These are phyloP conservation scores for Artemisia annua DNA, from an alignment of 129 eudicot species.

Conservation along the genomic window DNA sequence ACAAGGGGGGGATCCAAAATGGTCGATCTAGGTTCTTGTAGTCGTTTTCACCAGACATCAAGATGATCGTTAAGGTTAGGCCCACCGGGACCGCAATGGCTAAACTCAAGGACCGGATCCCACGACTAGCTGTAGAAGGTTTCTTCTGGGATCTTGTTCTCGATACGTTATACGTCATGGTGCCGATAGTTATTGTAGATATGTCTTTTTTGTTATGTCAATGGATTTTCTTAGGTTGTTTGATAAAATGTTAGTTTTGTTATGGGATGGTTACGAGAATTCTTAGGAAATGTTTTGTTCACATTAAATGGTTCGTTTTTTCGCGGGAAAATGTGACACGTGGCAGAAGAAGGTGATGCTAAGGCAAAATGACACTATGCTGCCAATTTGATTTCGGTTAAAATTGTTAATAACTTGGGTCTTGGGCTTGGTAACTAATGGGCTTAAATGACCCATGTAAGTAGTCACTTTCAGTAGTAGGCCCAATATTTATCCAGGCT, in stretches of 20 bases:
- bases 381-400: background rate
- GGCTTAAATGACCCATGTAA: too few relatives aligned
- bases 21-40: constrained; percentile 40
- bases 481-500: too few relatives aligned
- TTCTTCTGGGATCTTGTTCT: constrained; percentile 35
- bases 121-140: constrained; percentile 59
- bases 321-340: constrained; percentile 11
- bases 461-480: too few relatives aligned
- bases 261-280: constrained; percentile 30
- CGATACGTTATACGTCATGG: constrained; percentile 14
- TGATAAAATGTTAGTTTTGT: constrained; percentile 1
- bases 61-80: constrained; percentile 48
- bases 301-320: background rate
- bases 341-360: background rate
- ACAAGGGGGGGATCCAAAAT: constrained; percentile 64
- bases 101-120: constrained; percentile 57
- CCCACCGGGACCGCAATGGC: constrained; percentile 62
- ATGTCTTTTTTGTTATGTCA: background rate
- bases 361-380: background rate
- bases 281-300: constrained; percentile 23
- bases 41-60: constrained; percentile 38
- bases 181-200: constrained; percentile 1
- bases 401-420: background rate
- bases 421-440: background rate
- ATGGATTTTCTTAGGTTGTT: constrained; percentile 1